Percentiles rank a stretch among this genome's conserved stretches.
These are phyloP conservation scores for Cucurbita pepo DNA, from an alignment of 306 rosid species.

Conservation along the genomic window DNA sequence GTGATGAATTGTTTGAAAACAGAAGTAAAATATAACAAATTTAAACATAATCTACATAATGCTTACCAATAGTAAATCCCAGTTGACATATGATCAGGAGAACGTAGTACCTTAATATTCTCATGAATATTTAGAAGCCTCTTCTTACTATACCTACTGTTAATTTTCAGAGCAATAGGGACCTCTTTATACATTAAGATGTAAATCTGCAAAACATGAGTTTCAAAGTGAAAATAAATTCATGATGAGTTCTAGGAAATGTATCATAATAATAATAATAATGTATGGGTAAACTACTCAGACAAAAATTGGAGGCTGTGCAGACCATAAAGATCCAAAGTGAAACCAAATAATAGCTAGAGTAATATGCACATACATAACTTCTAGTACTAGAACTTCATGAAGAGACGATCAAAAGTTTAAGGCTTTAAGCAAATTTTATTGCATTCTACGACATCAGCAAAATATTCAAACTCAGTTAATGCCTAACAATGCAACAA, in stretches of 20 bases:
- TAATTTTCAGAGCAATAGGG: constrained; percentile 32
- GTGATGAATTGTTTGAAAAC: not conserved
- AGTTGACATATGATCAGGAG: constrained; percentile 29
- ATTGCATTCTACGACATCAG: not conserved
- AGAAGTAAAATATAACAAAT: not conserved
- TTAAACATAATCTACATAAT: not conserved
- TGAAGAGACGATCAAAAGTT: not conserved
- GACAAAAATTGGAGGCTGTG: not conserved
- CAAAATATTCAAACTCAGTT: not conserved
- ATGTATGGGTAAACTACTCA: not conserved
- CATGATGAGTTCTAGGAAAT: not conserved
- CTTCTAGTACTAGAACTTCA: not conserved
- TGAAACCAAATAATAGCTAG: not conserved
- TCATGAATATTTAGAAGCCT: constrained; percentile 26
- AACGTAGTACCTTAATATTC: constrained; percentile 27
- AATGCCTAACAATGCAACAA: not conserved
- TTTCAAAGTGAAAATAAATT: constrained; percentile 3
- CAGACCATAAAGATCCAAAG: not conserved
- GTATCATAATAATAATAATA: not conserved
- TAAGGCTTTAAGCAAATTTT: not conserved
- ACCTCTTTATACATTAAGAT: constrained; percentile 39
- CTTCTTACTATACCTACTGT: constrained; percentile 27
- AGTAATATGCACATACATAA: not conserved
- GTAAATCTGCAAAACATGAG: constrained; percentile 20
- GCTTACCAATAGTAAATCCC: constrained; percentile 33